phyloP scores from a whole-genome alignment of 306 rosid genomes.

The Vigna radiata region DNA sequence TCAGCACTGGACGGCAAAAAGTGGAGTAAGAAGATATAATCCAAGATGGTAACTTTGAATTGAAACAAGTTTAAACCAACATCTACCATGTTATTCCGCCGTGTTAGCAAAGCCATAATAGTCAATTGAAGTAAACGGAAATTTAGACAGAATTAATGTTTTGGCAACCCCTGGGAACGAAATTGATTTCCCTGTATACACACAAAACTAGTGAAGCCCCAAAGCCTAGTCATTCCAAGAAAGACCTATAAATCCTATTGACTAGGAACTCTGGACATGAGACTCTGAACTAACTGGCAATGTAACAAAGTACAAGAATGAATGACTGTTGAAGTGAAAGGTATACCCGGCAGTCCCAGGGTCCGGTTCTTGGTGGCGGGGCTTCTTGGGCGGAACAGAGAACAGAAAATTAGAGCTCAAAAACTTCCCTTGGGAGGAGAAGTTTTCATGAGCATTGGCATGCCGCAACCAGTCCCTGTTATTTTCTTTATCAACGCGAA shows the following conservation, averaged over 20 bases:
- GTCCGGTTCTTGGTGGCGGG: slow-evolving; percentile 45
- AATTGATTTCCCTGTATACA: background rate
- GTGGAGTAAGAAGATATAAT: slow-evolving; percentile 8
- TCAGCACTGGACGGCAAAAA: background rate
- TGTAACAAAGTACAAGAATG: background rate
- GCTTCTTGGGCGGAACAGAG: slow-evolving; percentile 68
- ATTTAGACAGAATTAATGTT: slow-evolving; percentile 28
- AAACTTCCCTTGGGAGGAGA: slow-evolving; percentile 61
- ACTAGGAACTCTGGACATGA: background rate
- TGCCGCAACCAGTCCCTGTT: slow-evolving; percentile 70
- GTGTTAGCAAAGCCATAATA: slow-evolving; percentile 1
- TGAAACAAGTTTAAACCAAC: slow-evolving; percentile 1
- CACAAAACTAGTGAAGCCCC: slow-evolving; percentile 4
- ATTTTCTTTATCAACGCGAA: slow-evolving; percentile 34
- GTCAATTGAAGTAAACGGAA: slow-evolving; percentile 7
- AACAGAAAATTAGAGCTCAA: slow-evolving; percentile 70
- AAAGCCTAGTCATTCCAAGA: background rate
- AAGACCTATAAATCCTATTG: background rate
- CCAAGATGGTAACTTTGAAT: slow-evolving; percentile 11
- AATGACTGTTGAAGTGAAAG: background rate
- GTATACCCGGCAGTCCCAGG: slow-evolving; percentile 48
- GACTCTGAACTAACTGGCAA: slow-evolving; percentile 10
- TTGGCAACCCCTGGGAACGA: background rate
- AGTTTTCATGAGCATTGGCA: slow-evolving; percentile 62
- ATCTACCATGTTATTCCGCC: background rate